These are phyloP conservation scores for Salix caprea DNA, from an alignment of 345 rosid genomes.

Conservation along the genomic window DNA sequence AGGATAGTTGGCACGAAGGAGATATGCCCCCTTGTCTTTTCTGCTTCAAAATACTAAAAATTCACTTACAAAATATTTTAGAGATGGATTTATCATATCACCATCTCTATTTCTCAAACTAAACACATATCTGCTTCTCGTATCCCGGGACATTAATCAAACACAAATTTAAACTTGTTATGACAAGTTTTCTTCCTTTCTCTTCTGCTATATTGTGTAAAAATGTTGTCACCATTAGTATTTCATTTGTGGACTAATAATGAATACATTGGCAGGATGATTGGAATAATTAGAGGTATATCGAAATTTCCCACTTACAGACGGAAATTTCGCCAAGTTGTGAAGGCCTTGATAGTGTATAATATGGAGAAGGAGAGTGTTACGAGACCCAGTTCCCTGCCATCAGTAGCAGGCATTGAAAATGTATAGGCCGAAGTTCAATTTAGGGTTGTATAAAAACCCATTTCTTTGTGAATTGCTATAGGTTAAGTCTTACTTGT, in stretches of 20 bases:
- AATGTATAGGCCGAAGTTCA: conserved; percentile 21
- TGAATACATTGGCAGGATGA: conserved; percentile 42
- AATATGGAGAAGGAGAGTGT: conserved; percentile 38
- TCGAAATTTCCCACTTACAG: conserved; percentile 72
- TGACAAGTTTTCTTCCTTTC: background rate
- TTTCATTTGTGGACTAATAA: background rate
- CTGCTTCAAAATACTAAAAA: too few relatives aligned
- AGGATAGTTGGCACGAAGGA: too few relatives aligned
- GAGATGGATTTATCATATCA: too few relatives aligned
- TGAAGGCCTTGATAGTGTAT: conserved; percentile 51
- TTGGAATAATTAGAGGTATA: conserved; percentile 55
- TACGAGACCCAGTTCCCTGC: conserved; percentile 31
- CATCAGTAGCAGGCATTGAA: conserved; percentile 35
- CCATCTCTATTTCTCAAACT: too few relatives aligned
- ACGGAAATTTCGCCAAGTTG: conserved; percentile 59
- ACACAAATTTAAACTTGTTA: too few relatives aligned
- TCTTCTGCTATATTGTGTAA: background rate
- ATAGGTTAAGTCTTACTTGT: background rate
- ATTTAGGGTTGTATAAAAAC: background rate
- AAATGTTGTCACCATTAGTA: background rate
- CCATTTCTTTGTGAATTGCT: background rate
- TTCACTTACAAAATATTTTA: too few relatives aligned
- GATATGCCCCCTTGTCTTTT: too few relatives aligned
- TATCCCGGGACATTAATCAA: too few relatives aligned
- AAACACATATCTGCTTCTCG: too few relatives aligned